A percentile compares a stretch with the other conserved stretches of the same genome.
Evolutionary conservation across 345 rosid genomes (phyloP).

Genomic region (Mangifera indica): DNA sequence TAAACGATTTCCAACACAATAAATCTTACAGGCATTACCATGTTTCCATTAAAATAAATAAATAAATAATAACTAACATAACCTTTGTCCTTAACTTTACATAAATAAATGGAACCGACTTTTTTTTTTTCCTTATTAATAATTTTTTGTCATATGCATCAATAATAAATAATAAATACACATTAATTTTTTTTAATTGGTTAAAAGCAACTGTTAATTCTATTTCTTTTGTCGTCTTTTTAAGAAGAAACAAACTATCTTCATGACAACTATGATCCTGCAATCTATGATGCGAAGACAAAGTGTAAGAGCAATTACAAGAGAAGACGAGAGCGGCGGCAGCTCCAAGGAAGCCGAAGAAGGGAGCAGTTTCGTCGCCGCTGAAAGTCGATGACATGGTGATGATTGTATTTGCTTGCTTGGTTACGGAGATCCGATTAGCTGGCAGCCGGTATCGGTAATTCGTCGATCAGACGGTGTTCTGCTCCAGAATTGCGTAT

Average conservation of each 20-base stretch:
- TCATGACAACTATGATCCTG: neutral
- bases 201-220: too few species aligned
- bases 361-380: constrained; percentile 47
- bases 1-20: too few species aligned
- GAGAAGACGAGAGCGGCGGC: constrained; percentile 47
- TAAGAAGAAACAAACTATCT: neutral
- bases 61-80: too few species aligned
- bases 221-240: too few species aligned
- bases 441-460: neutral
- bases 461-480: neutral
- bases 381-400: constrained; percentile 33
- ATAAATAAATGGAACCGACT: too few species aligned
- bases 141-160: too few species aligned
- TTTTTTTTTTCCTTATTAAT: too few species aligned
- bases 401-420: neutral
- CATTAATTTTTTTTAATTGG: too few species aligned
- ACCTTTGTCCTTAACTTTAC: too few species aligned
- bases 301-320: constrained; percentile 27
- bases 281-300: neutral
- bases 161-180: too few species aligned
- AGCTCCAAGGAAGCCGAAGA: constrained; percentile 48
- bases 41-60: too few species aligned
- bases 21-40: too few species aligned
- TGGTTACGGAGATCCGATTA: neutral
- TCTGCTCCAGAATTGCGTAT: neutral